Conservation (phyloP, 305 asterid species). For the Solanum chacoense region DNA sequence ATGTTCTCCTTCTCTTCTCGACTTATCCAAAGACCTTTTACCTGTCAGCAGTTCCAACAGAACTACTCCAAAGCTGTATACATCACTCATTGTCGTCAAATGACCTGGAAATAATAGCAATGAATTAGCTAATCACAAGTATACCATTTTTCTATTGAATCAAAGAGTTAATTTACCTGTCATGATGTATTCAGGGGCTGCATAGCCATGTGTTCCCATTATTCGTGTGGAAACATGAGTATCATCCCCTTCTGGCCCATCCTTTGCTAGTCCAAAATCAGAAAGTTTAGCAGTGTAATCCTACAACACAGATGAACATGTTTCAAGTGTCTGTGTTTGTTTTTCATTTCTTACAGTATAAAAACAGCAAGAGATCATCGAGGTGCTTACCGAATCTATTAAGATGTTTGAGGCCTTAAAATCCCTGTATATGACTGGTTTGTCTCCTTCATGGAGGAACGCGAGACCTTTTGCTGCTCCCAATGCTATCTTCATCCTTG, state of each 20-base stretch:
- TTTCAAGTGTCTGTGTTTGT: not conserved
- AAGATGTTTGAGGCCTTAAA: constrained; percentile 28
- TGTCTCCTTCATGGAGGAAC: constrained; percentile 25
- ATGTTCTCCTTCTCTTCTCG: constrained; percentile 2
- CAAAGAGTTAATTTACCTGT: constrained; percentile 11
- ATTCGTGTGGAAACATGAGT: constrained; percentile 27
- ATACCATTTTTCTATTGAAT: not conserved
- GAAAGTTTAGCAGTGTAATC: constrained; percentile 29
- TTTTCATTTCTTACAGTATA: not conserved
- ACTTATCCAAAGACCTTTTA: constrained; percentile 14
- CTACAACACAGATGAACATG: not conserved
- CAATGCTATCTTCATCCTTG: constrained; percentile 23
- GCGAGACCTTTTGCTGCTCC: constrained; percentile 34
- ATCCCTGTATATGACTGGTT: constrained; percentile 26
- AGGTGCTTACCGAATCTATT: constrained; percentile 17
- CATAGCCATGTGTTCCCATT: constrained; percentile 27
- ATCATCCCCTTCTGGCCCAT: constrained; percentile 29
- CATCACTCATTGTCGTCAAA: constrained; percentile 22
- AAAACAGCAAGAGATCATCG: not conserved
- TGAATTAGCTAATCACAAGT: not conserved
- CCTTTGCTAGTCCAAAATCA: constrained; percentile 28
- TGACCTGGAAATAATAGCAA: constrained; percentile 11
- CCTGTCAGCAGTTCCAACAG: constrained; percentile 20
- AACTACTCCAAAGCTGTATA: constrained; percentile 21
- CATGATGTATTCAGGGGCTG: constrained; percentile 30